Percentiles rank a stretch among this genome's conserved stretches.
phyloP scores from a whole-genome alignment of 257 asterid genomes.

The Scutellaria minor region DNA sequence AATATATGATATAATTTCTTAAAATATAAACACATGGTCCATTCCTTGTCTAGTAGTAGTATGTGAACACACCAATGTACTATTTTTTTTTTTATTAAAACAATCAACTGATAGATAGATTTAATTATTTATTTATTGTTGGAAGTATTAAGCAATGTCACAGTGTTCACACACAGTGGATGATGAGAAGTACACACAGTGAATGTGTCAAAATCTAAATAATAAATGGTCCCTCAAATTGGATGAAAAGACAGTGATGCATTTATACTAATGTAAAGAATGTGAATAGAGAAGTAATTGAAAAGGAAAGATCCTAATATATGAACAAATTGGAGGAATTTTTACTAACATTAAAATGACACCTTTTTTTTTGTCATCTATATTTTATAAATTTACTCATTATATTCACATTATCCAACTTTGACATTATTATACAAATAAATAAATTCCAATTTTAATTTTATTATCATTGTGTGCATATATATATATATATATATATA shows the following conservation, averaged over 20 bases:
- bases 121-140: background rate
- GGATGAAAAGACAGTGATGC: slow-evolving; percentile 24
- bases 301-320: slow-evolving; percentile 40
- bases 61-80: slow-evolving; percentile 16
- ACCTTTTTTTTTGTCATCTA: slow-evolving; percentile 1
- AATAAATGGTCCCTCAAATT: slow-evolving; percentile 41
- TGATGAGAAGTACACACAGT: slow-evolving; percentile 22
- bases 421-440: background rate
- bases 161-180: slow-evolving; percentile 30
- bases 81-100: background rate
- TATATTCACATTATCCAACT: slow-evolving; percentile 25
- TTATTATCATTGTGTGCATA: background rate
- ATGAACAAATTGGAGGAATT: slow-evolving; percentile 32
- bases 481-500: background rate
- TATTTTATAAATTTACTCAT: background rate
- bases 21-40: background rate
- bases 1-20: too few relatives aligned
- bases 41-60: background rate
- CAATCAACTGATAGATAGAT: slow-evolving; percentile 14
- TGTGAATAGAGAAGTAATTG: slow-evolving; percentile 30
- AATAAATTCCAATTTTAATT: background rate
- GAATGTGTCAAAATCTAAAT: slow-evolving; percentile 24
- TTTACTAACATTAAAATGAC: slow-evolving; percentile 35
- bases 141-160: slow-evolving; percentile 24
- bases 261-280: background rate